phyloP scores from a whole-genome alignment of 805 yeast genomes.

The Grigorovia jiainica region DNA sequence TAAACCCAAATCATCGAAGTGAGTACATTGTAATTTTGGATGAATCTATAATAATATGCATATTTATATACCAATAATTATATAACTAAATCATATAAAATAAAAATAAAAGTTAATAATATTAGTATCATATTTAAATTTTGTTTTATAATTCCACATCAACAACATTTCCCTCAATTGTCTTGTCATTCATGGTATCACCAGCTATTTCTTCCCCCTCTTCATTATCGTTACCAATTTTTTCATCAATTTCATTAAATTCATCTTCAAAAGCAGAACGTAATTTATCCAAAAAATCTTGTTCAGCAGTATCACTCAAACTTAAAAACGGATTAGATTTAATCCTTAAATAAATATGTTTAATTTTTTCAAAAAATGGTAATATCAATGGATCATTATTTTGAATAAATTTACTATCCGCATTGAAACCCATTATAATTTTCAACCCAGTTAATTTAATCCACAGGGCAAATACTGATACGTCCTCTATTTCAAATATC shows the following conservation, averaged over 20 bases:
- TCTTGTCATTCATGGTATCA: too few relatives aligned
- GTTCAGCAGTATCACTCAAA: slow-evolving; percentile 6
- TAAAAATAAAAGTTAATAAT: too few relatives aligned
- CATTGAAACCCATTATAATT: slow-evolving; percentile 21
- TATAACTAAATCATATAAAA: too few relatives aligned
- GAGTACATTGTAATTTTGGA: too few relatives aligned
- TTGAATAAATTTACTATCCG: slow-evolving; percentile 1
- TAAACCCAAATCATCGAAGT: too few relatives aligned
- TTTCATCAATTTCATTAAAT: neutral
- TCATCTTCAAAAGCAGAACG: slow-evolving; percentile 4
- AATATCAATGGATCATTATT: slow-evolving; percentile 2
- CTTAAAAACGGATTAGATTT: slow-evolving; percentile 22
- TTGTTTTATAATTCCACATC: too few relatives aligned
- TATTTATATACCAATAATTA: too few relatives aligned
- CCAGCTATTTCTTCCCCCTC: too few relatives aligned
- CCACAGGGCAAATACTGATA: slow-evolving; percentile 23
- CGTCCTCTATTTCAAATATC: slow-evolving; percentile 24
- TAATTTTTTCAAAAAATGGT: slow-evolving; percentile 16
- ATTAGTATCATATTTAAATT: too few relatives aligned
- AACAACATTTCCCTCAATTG: too few relatives aligned
- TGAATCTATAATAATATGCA: too few relatives aligned
- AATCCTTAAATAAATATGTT: slow-evolving; percentile 17
- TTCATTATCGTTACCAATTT: neutral
- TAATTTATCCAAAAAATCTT: slow-evolving; percentile 12
- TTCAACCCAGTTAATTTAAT: slow-evolving; percentile 24